A percentile compares a stretch with the other conserved stretches of the same genome.
phyloP scores from a whole-genome alignment of 257 asterid species.

The Ocimum tenuiflorum region DNA sequence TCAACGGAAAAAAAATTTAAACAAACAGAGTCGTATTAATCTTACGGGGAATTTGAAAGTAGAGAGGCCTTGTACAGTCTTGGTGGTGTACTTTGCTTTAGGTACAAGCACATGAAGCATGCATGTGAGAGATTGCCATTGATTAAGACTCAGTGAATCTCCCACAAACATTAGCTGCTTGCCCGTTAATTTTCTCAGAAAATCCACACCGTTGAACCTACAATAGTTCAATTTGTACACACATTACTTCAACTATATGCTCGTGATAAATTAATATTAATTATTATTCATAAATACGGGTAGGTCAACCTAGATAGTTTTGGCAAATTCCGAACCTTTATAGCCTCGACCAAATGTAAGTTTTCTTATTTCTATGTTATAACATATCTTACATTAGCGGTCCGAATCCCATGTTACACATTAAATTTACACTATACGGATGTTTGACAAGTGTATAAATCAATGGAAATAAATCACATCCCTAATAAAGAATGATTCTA shows the following conservation, averaged over 20 bases:
- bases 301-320: too few relatives aligned
- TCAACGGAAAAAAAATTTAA: too few relatives aligned
- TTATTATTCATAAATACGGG: too few relatives aligned
- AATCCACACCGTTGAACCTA: constrained; percentile 50
- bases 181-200: constrained; percentile 39
- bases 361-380: background rate
- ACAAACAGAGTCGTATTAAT: too few relatives aligned
- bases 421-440: too few relatives aligned
- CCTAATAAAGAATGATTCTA: too few relatives aligned
- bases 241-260: background rate
- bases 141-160: constrained; percentile 56
- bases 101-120: constrained; percentile 49
- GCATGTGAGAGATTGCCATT: constrained; percentile 69
- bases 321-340: too few relatives aligned
- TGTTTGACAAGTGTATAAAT: too few relatives aligned
- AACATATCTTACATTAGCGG: too few relatives aligned
- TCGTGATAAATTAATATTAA: background rate
- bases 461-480: too few relatives aligned
- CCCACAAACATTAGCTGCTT: constrained; percentile 59
- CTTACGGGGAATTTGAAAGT: constrained; percentile 46
- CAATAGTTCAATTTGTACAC: background rate
- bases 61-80: constrained; percentile 21
- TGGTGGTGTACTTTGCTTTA: constrained; percentile 28
- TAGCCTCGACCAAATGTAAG: too few relatives aligned
- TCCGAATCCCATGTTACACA: too few relatives aligned